Evolutionary conservation across 148 eudicot species (phyloP).

Genomic region (Beta vulgaris): DNA sequence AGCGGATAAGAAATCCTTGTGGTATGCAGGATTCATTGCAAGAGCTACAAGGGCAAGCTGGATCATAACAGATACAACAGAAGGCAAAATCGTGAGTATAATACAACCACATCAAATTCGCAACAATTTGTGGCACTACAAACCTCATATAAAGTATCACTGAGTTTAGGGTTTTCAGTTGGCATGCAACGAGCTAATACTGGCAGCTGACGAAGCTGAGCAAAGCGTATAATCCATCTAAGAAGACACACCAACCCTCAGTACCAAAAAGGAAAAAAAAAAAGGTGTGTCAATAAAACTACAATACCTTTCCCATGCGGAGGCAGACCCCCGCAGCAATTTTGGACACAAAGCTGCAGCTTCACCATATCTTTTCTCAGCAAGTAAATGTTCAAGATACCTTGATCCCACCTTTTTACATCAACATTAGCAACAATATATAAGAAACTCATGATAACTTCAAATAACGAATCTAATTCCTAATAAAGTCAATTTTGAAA

Average conservation of each 20-base stretch:
- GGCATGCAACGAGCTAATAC: constrained; percentile 80
- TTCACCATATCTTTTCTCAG: constrained; percentile 86
- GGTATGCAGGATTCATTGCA: constrained; percentile 72
- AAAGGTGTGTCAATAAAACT: background rate
- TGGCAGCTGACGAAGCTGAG: constrained; percentile 96
- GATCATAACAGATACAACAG: constrained; percentile 17
- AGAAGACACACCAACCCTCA: constrained; percentile 26
- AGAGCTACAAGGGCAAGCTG: constrained; percentile 93
- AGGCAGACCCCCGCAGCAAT: constrained; percentile 80
- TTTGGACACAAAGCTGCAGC: constrained; percentile 98
- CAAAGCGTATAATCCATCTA: constrained; percentile 96
- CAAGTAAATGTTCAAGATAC: constrained; percentile 88
- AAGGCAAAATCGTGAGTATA: constrained; percentile 18
- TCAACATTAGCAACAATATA: constrained; percentile 9
- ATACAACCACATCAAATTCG: constrained; percentile 12
- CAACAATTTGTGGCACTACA: constrained; percentile 26
- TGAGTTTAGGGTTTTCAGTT: constrained; percentile 80
- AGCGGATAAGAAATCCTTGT: constrained; percentile 82
- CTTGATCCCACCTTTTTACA: constrained; percentile 70
- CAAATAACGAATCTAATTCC: background rate
- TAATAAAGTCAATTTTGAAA: background rate
- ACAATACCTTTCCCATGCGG: constrained; percentile 93
- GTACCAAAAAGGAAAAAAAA: constrained; percentile 15
- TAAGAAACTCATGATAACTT: background rate
- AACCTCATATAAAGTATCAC: constrained; percentile 96